Base-by-base conservation (phyloP, 2,329 filamentous ascomycete genomes). In the Dactylonectria macrodidyma region DNA sequence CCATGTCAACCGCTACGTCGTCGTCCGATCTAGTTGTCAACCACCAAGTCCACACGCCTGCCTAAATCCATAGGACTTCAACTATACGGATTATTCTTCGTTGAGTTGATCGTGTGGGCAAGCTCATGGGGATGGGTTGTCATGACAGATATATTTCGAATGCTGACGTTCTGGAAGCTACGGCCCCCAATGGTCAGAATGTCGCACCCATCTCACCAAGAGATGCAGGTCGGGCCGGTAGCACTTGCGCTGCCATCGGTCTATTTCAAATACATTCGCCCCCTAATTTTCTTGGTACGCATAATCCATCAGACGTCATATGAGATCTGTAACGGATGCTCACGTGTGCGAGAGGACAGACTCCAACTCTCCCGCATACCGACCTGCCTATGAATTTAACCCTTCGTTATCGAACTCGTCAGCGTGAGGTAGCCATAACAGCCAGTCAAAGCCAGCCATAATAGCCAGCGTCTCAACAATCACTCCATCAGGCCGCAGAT, bases 141-240 rank as follows among this genome's bases (percentile, higher is more conserved):
- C 33, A 36, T 10, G 12, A 54, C 5, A 5, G n/a, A 54, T 5
- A 36, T 10, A 19, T 3, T 10, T 22, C 22, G n/a, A n/a, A 54
- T 5, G 50, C 30, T 54, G 50, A 54, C 50, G n/a, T 54, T 33
- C 4, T 34, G 11, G 33, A 19, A 22, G n/a, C 33, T 16, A 36
- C 19, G 6, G 50, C 50, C 50, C 30, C 30, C 50, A 22, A 54
- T 54, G 50, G 22, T 19, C 7, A 44, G 41, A 44, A n/a, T 44
- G 41, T n/a, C 16, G 14, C 50, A 33, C 33, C 41, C 50, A 33
- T 34, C n/a, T 22, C 33, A 33, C 55, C 34, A 33, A 12, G 24
- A 36, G 33, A 19, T 33, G 19, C 30, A 54, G 54, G 36, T 52
- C 46, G 44, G 57, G 14, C 52, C 46, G 59, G 58, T 47, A 44